Percentiles rank a stretch among this genome's conserved stretches.
These are phyloP conservation scores for Fonsecaea pugnacius DNA, from an alignment of 2,329 filamentous ascomycete species.

Conservation along the genomic window DNA sequence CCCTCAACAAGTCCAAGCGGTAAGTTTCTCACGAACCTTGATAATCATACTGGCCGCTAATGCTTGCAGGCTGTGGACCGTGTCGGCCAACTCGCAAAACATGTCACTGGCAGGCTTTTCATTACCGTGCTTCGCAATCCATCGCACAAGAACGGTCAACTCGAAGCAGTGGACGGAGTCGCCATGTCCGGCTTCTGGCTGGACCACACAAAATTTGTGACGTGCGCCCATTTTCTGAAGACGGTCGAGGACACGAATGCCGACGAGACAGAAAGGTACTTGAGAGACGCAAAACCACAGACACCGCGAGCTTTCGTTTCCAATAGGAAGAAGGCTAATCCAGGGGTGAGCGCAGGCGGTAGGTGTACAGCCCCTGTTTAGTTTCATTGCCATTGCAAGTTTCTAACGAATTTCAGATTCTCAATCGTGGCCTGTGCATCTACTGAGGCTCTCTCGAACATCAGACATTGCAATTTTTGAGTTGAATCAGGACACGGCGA, in stretches of 20 bases:
- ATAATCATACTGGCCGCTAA: background rate
- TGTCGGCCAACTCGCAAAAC: background rate
- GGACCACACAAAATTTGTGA: conserved; percentile 8
- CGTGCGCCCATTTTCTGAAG: conserved; percentile 3
- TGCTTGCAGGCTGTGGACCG: background rate
- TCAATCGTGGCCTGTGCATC: background rate
- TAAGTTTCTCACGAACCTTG: background rate
- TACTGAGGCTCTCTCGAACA: background rate
- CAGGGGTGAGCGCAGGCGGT: no score
- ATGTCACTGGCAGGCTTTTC: conserved; percentile 1
- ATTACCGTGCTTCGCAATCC: conserved; percentile 9
- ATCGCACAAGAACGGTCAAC: background rate
- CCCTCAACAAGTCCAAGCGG: background rate
- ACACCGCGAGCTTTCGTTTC: background rate
- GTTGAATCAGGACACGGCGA: background rate
- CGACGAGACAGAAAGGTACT: background rate
- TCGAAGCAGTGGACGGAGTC: background rate
- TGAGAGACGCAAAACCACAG: background rate
- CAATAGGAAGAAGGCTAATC: background rate
- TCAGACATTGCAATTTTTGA: conserved; percentile 12
- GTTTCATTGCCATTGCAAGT: no score
- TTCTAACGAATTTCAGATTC: background rate
- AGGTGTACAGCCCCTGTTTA: no score
- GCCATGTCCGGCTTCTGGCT: conserved; percentile 9
- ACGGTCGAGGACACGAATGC: background rate